Base-by-base conservation (phyloP, 148 eudicot species). In the Chenopodium album region DNA sequence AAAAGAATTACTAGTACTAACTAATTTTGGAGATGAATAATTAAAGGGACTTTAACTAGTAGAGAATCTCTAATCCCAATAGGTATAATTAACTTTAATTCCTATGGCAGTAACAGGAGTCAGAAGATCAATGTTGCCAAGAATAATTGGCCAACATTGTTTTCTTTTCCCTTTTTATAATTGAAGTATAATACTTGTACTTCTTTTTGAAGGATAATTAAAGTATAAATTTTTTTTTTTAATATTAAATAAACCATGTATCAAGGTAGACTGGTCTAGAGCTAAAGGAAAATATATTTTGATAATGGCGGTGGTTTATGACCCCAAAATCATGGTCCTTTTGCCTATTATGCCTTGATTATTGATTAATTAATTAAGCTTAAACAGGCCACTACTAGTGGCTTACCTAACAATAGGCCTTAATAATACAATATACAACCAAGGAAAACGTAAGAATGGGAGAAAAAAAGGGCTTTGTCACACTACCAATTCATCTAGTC, bases 41-140 rank as follows among this genome's bases (percentile, higher is more conserved):
- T 22, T 62, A 7, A 22, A n/a, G 29, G 52, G 28, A 34, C 9
- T 34, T 19, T 37, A 77, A 70, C 77, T 31, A 34, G 4, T 34
- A 77, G 37, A 77, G 71, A 77, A 64, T 77, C 79, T 77, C 56
- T 28, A 37, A 77, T 64, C 79, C 79, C 70, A 22, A 76, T 37
- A 48, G 10, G 79, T 71, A 64, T 63, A 46, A 41, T 41, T 41
- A 41, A 41, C 54, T 60, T 77, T 77, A 41, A 77, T 64, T 77
- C 79, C 47, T 63, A 64, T 44, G 71, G 17, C 47, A 70, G 54
- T 16, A 79, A 26, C 23, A 34, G 73, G 73, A 68, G 66, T 41
- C 79, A 77, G 79, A 64, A n/a, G 71, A 64, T 77, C 54, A 77
- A 76, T 34, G 8, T 52, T 9, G 52, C 63, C 10, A 29, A 19